Base-by-base conservation (phyloP, 1,139 yeast genomes). In the Taphrina communis region DNA sequence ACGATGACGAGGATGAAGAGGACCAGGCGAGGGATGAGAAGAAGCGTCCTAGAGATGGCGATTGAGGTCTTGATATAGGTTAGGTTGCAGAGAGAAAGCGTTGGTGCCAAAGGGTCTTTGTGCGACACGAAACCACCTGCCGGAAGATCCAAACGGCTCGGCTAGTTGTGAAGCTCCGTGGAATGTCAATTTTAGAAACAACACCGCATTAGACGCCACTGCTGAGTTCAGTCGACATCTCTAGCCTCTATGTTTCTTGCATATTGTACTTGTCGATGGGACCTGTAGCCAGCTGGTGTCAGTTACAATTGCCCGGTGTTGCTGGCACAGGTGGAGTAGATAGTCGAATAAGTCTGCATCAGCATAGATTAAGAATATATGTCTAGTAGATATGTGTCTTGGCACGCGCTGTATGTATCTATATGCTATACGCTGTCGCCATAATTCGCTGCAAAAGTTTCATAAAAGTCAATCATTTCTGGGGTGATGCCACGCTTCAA, bases 391-490 rank as follows among this genome's bases (percentile, higher is more conserved):
- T 44, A n/a, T 44, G 48, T 44, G 19, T 7, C 9, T 14, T 17
- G n/a, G n/a, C 48, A n/a, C 9, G 48, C n/a, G 8, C n/a, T n/a
- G 31, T 25, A 4, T 25, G 4, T 25, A 25, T 25, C 31, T 25
- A 25, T 44, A 50, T 21, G 12, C 36, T 50, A 50, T 50, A 50
- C 53, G 60, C 60, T 58, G 62, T 44, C 46, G 42, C 62, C 62
- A 58, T 58, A 58, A 21, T 31, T 63, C 21, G 53, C 60, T 14
- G 60, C 67, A 66, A 92, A 93, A 5, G 82, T 84, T 72, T 81
- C 80, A 76, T 90, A 94, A 73, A 90, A 92, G 2, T 82, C 84
- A 57, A 92, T 76, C 97, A 93, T 91, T 44, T 90, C 96, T 35
- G 81, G 80, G 0, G 97, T 92, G 60, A 94, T 94, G 44, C 94